These are phyloP conservation scores for Stentor roeselii DNA, from an alignment of 73 alveolate genomes.

Conservation along the genomic window DNA sequence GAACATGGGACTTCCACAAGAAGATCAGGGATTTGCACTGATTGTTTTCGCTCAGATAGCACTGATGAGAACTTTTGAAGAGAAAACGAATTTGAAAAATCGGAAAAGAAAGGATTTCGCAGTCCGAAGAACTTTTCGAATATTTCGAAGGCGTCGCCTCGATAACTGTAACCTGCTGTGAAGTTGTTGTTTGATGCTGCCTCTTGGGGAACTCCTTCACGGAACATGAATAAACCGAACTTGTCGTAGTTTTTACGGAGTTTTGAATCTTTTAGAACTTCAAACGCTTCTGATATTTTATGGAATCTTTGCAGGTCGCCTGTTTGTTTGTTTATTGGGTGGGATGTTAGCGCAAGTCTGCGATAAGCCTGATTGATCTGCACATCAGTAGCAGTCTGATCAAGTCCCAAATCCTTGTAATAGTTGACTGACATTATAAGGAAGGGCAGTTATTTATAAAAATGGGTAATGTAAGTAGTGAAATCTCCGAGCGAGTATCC, in stretches of 20 bases:
- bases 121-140: constrained; percentile 94
- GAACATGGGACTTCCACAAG: constrained; percentile 69
- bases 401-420: constrained; percentile 73
- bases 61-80: constrained; percentile 62
- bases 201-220: constrained; percentile 73
- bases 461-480: neutral
- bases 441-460: no score
- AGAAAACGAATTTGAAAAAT: constrained; percentile 34
- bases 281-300: constrained; percentile 91
- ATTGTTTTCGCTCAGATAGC: constrained; percentile 51
- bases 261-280: constrained; percentile 78
- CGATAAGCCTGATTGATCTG: constrained; percentile 84
- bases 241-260: constrained; percentile 76
- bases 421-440: constrained; percentile 76
- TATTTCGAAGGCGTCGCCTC: constrained; percentile 90
- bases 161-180: constrained; percentile 88
- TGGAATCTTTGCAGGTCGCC: constrained; percentile 76
- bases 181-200: constrained; percentile 32
- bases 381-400: constrained; percentile 74
- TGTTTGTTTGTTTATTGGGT: constrained; percentile 72
- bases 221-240: constrained; percentile 82
- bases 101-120: constrained; percentile 82
- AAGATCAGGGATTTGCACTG: constrained; percentile 53
- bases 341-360: constrained; percentile 74
- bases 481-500: neutral